These are phyloP conservation scores for Talaromyces borbonicus DNA, from an alignment of 495 filamentous ascomycete genomes.

Conservation along the genomic window DNA sequence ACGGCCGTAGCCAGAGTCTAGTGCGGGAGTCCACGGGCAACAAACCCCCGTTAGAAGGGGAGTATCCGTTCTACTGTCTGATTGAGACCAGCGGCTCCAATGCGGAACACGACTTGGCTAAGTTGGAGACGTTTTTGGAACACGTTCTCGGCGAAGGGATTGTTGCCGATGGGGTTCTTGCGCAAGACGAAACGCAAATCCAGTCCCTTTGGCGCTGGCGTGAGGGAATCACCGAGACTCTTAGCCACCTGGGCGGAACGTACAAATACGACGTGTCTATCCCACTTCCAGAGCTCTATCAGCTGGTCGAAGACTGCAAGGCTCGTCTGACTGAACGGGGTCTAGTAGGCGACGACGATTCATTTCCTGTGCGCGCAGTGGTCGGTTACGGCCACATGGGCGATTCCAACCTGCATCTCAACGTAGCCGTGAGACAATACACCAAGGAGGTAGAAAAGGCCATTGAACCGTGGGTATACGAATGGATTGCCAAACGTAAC, in stretches of 20 bases:
- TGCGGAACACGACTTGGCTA: constrained; percentile 81
- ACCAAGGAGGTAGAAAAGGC: constrained; percentile 81
- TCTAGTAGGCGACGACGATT: constrained; percentile 67
- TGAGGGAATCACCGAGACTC: constrained; percentile 80
- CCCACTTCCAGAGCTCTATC: constrained; percentile 77
- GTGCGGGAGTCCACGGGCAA: constrained; percentile 65
- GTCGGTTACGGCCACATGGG: constrained; percentile 99
- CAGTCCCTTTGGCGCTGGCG: constrained; percentile 82
- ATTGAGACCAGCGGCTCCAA: constrained; percentile 95
- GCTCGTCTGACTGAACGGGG: constrained; percentile 60
- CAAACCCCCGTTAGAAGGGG: constrained; percentile 67
- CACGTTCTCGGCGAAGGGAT: constrained; percentile 77
- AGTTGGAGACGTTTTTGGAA: constrained; percentile 80
- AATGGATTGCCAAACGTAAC: constrained; percentile 80
- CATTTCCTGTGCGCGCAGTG: constrained; percentile 72
- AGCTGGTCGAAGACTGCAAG: constrained; percentile 73
- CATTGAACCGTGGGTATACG: constrained; percentile 92
- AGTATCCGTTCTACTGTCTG: constrained; percentile 89
- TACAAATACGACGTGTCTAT: constrained; percentile 99
- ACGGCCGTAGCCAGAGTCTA: constrained; percentile 65
- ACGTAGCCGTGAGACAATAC: constrained; percentile 70
- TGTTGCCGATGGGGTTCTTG: constrained; percentile 78
- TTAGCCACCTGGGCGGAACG: constrained; percentile 86
- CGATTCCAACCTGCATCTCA: constrained; percentile 89
- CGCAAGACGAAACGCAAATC: constrained; percentile 85